These are phyloP conservation scores for Haplographium delicatum DNA, from an alignment of 495 filamentous ascomycete species.

Conservation along the genomic window DNA sequence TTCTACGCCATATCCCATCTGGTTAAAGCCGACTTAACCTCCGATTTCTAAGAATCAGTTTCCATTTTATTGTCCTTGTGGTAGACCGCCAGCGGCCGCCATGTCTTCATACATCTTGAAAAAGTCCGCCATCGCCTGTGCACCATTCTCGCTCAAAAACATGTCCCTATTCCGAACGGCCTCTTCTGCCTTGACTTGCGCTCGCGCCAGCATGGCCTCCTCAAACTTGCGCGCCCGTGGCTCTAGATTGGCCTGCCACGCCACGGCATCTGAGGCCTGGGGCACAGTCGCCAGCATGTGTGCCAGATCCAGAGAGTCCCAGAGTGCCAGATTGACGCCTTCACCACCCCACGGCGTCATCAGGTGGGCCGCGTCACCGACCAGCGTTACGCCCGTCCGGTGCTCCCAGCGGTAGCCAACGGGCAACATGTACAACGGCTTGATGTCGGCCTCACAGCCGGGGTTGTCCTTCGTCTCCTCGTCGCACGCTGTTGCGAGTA, in stretches of 20 bases:
- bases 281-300: conserved; percentile 1
- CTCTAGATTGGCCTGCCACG: conserved; percentile 24
- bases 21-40: too few species aligned
- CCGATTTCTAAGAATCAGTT: too few species aligned
- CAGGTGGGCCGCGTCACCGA: conserved; percentile 60
- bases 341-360: conserved; percentile 58
- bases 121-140: conserved; percentile 22
- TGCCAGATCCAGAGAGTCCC: conserved; percentile 49
- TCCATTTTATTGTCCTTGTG: too few species aligned
- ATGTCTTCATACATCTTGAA: too few species aligned
- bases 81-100: too few species aligned
- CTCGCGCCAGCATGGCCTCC: conserved; percentile 28
- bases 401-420: conserved; percentile 47
- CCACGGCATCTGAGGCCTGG: conserved; percentile 7
- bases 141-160: conserved; percentile 29
- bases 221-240: conserved; percentile 31
- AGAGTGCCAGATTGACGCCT: conserved; percentile 53
- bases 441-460: conserved; percentile 4
- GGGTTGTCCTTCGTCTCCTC: conserved; percentile 9
- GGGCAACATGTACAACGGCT: conserved; percentile 47
- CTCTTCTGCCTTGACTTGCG: conserved; percentile 27
- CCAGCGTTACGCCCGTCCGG: conserved; percentile 42
- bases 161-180: conserved; percentile 5
- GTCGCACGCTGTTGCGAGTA: conserved; percentile 13
- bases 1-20: too few species aligned